Conservation (phyloP, 108 stramenopile species). For the Aureococcus anophagefferens region DNA sequence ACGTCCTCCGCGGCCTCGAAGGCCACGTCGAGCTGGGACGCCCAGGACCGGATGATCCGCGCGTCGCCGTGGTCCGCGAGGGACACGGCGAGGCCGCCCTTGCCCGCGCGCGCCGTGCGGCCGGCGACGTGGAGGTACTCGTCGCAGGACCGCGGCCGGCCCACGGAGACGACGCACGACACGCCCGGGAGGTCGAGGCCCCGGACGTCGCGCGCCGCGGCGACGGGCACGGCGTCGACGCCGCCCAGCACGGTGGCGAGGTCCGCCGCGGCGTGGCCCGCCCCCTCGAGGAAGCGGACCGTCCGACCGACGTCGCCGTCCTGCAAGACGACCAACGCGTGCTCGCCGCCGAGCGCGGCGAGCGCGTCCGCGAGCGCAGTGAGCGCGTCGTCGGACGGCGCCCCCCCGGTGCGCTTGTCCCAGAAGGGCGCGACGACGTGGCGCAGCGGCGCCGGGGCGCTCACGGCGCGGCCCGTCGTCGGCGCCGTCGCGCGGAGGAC, state of each 20-base stretch:
- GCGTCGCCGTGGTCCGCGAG: background rate
- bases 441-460: no score
- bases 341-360: no score
- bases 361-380: no score
- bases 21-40: background rate
- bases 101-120: background rate
- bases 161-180: background rate
- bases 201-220: background rate
- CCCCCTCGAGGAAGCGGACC: background rate
- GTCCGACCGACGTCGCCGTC: no score
- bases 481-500: no score
- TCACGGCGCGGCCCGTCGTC: no score
- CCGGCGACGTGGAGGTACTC: background rate
- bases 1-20: background rate
- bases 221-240: background rate
- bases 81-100: background rate
- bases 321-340: no score
- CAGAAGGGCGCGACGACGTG: no score
- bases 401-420: no score
- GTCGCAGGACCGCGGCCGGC: background rate
- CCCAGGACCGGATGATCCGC: background rate
- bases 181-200: background rate
- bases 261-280: background rate
- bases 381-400: no score
- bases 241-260: background rate